Conservation (phyloP, 108 stramenopile species). For the Pseudonitzschia delicatissima region DNA sequence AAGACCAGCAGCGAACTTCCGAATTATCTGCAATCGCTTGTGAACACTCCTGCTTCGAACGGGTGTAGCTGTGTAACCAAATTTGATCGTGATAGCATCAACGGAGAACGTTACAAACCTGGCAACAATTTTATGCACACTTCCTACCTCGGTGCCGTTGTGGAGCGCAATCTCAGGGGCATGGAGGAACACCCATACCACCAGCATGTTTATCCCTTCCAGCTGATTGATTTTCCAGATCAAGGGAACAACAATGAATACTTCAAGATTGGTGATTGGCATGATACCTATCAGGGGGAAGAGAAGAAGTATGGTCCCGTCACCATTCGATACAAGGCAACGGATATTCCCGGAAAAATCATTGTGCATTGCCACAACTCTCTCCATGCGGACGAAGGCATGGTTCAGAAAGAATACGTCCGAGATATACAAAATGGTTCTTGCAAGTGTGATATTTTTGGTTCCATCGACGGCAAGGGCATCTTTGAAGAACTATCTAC, state of each 20-base stretch:
- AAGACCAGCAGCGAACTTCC: background rate
- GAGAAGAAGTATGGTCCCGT: background rate
- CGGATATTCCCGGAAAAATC: constrained; percentile 17
- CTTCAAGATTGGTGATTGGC: constrained; percentile 29
- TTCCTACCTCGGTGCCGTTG: constrained; percentile 9
- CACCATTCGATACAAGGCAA: constrained; percentile 9
- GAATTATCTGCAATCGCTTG: background rate
- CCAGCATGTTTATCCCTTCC: constrained; percentile 17
- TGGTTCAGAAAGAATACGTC: constrained; percentile 25
- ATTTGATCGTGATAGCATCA: background rate
- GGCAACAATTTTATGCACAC: background rate
- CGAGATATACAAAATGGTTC: background rate
- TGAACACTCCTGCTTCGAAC: background rate
- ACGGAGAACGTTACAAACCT: background rate
- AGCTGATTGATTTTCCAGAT: background rate
- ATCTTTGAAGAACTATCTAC: background rate
- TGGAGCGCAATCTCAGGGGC: background rate
- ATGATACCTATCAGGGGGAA: constrained; percentile 17
- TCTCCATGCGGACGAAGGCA: constrained; percentile 26
- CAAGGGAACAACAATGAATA: background rate
- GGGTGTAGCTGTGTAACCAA: constrained; percentile 13
- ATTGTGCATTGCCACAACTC: constrained; percentile 30
- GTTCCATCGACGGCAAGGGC: background rate
- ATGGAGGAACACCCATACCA: constrained; percentile 22
- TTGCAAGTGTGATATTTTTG: background rate